Evolutionary conservation across 495 filamentous ascomycete genomes (phyloP), one percentile per base, ranked within the genome.

Genomic region (Achaetomiella virescens): DNA sequence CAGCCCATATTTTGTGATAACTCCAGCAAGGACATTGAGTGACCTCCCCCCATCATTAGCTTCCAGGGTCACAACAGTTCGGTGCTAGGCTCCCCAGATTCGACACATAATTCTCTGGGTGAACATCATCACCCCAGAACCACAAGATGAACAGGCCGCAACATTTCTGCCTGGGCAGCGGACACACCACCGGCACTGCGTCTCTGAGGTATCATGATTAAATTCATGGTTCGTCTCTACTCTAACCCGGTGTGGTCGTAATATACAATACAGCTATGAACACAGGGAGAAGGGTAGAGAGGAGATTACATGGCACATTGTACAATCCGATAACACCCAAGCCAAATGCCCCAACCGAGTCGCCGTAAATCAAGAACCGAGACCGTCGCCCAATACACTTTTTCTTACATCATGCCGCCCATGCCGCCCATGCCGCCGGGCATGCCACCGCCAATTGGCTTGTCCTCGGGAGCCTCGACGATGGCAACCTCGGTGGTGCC

Each of bases 401-500:
- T 55, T 44, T 46, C n/a, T 63, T 75, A 79, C 75, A 78, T 78
- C 78, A 81, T 81, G 61, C 75, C 75, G 21, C 77, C 76, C 75
- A 78, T 75, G 54, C 80, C 81, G 20, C 81, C 78, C 77, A 78
- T 78, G 21, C 58, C 12, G 40, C 59, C 59, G 11, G 11, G 11
- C 33, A 41, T 42, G 37, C 40, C 56, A 52, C 83, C 84, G 35
- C 85, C 86, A 79, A 87, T 85, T 48, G 66, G 72, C 87, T 96
- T 96, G 73, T 96, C 91, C 70, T 96, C 95, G 47, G 88, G 81
- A 52, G 95, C 93, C 75, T 98, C 93, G 52, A 95, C 90, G 58
- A 98, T 91, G 50, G 92, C 91, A 57, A 96, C 92, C 75, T 98
- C 93, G 59, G 95, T 98, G 63, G 93, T 98, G 73, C 93, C 93